Percentiles rank a stretch among this genome's conserved stretches.
Evolutionary conservation across 2,329 filamentous ascomycete species (phyloP).

Genomic region (Fusarium stilboides): DNA sequence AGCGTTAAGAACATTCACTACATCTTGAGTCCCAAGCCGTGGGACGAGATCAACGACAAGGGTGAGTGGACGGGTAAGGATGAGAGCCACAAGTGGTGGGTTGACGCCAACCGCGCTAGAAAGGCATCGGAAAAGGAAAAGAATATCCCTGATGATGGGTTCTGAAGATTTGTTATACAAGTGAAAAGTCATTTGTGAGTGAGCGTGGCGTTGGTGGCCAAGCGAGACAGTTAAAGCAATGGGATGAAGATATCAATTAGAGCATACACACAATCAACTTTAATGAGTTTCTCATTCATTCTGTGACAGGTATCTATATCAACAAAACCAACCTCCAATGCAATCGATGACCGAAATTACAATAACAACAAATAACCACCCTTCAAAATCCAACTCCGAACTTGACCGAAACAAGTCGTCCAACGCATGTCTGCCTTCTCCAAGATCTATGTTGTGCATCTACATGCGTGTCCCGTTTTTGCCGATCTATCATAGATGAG

Average conservation of each 20-base stretch:
- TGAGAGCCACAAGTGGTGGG: slow-evolving; percentile 71
- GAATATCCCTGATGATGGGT: slow-evolving; percentile 54
- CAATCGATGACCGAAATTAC: neutral
- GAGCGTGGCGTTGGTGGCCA: slow-evolving; percentile 12
- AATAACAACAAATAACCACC: slow-evolving; percentile 8
- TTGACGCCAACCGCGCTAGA: slow-evolving; percentile 63
- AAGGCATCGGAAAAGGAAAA: slow-evolving; percentile 57
- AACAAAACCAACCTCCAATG: slow-evolving; percentile 16
- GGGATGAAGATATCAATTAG: neutral
- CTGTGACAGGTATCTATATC: slow-evolving; percentile 45
- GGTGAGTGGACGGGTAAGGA: slow-evolving; percentile 63
- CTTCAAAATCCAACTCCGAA: slow-evolving; percentile 38
- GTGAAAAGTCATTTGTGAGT: neutral
- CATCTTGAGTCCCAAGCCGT: slow-evolving; percentile 74
- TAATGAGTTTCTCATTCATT: slow-evolving; percentile 35
- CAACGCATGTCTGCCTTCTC: slow-evolving; percentile 17
- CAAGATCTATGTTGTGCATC: slow-evolving; percentile 43
- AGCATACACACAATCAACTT: neutral
- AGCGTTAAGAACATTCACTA: slow-evolving; percentile 74
- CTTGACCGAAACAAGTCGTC: slow-evolving; percentile 6
- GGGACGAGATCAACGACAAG: slow-evolving; percentile 65
- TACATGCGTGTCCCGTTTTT: slow-evolving; percentile 40
- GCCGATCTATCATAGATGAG: slow-evolving; percentile 44
- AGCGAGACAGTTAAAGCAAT: neutral
- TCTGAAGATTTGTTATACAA: slow-evolving; percentile 12